Evolutionary conservation across 2,329 filamentous ascomycete species (phyloP).

Genomic region (Cyphellophora attinorum): DNA sequence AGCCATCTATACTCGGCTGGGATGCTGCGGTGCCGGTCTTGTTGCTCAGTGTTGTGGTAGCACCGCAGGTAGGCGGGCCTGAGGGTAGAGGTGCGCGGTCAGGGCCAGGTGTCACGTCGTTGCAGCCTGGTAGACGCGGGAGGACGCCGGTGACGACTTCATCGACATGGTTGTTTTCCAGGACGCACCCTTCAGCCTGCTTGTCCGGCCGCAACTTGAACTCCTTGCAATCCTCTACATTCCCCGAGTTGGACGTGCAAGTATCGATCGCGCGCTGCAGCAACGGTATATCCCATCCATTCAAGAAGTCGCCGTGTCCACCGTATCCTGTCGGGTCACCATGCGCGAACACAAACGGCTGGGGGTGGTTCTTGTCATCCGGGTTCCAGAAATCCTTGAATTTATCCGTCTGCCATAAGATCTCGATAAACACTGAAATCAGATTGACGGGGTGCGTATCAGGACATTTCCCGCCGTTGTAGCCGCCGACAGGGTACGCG

Average conservation of each 20-base stretch:
- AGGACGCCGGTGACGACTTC: constrained; percentile 18
- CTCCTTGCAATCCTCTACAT: constrained; percentile 52
- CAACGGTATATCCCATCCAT: constrained; percentile 58
- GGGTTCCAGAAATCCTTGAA: constrained; percentile 41
- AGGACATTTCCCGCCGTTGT: constrained; percentile 25
- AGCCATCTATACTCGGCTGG: constrained; percentile 41
- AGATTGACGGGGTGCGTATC: constrained; percentile 43
- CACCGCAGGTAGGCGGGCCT: constrained; percentile 40
- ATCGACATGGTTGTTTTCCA: constrained; percentile 33
- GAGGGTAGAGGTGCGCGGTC: constrained; percentile 23
- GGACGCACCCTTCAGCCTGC: constrained; percentile 41
- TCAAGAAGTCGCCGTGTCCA: constrained; percentile 56
- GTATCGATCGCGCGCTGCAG: constrained; percentile 59
- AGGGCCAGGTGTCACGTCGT: constrained; percentile 19
- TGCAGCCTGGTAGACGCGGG: constrained; percentile 19
- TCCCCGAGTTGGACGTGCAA: constrained; percentile 50
- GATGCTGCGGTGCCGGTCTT: constrained; percentile 31
- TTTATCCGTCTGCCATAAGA: constrained; percentile 43
- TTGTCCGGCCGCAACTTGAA: constrained; percentile 48
- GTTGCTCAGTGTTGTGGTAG: constrained; percentile 26
- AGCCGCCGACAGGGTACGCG: constrained; percentile 25
- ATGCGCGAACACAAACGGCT: constrained; percentile 46
- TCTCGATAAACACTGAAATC: constrained; percentile 51
- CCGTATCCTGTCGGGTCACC: constrained; percentile 41
- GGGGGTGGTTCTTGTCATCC: constrained; percentile 21